Evolutionary conservation across 106 monocot species (phyloP).

Genomic region (Triglochin maritima): DNA sequence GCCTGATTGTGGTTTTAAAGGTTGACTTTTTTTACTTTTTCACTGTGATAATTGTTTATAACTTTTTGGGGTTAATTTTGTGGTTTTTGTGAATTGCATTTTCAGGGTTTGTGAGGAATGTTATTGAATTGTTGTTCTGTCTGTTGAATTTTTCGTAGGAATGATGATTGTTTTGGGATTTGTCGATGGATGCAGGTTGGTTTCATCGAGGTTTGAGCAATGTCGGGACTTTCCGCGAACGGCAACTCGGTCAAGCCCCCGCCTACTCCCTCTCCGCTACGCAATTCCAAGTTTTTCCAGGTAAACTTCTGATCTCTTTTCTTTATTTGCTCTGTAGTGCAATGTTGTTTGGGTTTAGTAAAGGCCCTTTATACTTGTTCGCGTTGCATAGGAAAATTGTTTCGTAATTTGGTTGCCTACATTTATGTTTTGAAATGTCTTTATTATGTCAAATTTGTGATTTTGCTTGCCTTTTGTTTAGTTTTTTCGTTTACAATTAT

Average conservation of each 20-base stretch:
- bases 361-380: no score
- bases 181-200: neutral
- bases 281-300: constrained; percentile 23
- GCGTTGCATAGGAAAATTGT: no score
- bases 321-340: neutral
- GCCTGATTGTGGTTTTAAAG: no score
- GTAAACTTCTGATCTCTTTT: constrained; percentile 6
- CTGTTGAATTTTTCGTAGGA: neutral
- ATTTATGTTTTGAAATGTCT: no score
- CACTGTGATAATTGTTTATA: no score
- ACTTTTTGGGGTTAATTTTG: no score
- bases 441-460: neutral
- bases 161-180: neutral
- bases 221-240: constrained; percentile 50
- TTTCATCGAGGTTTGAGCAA: constrained; percentile 13
- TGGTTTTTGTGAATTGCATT: neutral
- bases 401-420: no score
- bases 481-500: no score
- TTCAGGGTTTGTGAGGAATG: neutral
- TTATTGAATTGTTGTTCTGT: neutral
- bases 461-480: neutral
- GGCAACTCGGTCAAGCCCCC: constrained; percentile 21
- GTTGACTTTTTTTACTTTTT: no score
- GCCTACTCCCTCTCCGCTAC: constrained; percentile 16
- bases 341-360: neutral